Percentiles rank a stretch among this genome's conserved stretches.
Evolutionary conservation across 2,329 filamentous ascomycete genomes (phyloP).

Genomic region (Pestalotiopsis sp.): DNA sequence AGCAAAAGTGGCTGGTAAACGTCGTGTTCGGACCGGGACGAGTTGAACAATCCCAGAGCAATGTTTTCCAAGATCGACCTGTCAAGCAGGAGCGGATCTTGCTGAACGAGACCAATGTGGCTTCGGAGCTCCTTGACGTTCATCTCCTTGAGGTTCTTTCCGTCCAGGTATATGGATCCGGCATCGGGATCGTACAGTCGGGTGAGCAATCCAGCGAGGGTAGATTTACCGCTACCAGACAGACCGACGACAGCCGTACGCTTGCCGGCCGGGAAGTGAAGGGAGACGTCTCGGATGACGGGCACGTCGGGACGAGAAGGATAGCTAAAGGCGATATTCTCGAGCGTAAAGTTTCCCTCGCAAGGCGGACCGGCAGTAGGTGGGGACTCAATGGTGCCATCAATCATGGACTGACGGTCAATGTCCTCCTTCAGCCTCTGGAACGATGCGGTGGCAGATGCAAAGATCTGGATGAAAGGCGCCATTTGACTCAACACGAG

Average conservation of each 20-base stretch:
- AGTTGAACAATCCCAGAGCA: constrained; percentile 36
- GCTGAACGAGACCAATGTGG: constrained; percentile 31
- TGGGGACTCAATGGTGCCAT: constrained; percentile 41
- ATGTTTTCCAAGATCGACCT: constrained; percentile 38
- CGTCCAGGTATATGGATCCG: constrained; percentile 49
- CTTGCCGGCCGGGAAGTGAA: constrained; percentile 35
- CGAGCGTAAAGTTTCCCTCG: constrained; percentile 35
- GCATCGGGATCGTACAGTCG: constrained; percentile 57
- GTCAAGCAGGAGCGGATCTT: constrained; percentile 33
- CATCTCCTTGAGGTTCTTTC: constrained; percentile 44
- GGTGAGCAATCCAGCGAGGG: constrained; percentile 52
- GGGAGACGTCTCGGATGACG: constrained; percentile 34
- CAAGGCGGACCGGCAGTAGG: constrained; percentile 46
- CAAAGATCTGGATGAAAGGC: constrained; percentile 60
- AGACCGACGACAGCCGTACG: constrained; percentile 50
- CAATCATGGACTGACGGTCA: constrained; percentile 45
- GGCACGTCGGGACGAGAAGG: constrained; percentile 36
- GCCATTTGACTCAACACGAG: constrained; percentile 61
- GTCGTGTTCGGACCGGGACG: constrained; percentile 27
- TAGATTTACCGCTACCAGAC: constrained; percentile 50
- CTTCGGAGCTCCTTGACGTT: constrained; percentile 42
- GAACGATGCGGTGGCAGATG: constrained; percentile 53
- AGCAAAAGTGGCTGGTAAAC: constrained; percentile 46
- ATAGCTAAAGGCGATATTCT: constrained; percentile 37
- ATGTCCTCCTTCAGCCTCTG: constrained; percentile 57